Evolutionary conservation across 2,329 filamentous ascomycete genomes (phyloP).

Genomic region (Rhynchosporium secalis): DNA sequence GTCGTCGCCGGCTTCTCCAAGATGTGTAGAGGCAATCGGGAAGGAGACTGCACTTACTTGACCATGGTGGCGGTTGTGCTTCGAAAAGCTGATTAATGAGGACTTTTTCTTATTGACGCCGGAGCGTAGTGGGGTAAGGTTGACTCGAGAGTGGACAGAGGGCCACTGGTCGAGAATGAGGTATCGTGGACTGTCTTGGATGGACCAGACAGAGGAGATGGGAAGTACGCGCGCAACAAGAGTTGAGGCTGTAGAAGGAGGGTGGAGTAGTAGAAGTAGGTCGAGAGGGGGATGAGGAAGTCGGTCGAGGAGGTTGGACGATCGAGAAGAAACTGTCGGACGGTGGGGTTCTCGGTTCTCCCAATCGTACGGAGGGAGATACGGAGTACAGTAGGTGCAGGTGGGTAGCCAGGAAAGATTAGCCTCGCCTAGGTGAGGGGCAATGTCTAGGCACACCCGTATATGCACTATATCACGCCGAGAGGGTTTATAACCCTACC

Average conservation of each 20-base stretch:
- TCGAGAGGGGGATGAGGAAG: conserved; percentile 14
- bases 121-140: conserved; percentile 26
- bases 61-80: conserved; percentile 95
- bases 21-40: background rate
- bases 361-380: background rate
- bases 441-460: conserved; percentile 3
- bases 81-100: conserved; percentile 41
- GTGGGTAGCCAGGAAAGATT: background rate
- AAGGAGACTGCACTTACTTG: conserved; percentile 71
- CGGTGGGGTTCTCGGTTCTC: conserved; percentile 7
- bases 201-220: conserved; percentile 31
- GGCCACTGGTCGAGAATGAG: conserved; percentile 30
- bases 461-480: conserved; percentile 6
- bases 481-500: conserved; percentile 11
- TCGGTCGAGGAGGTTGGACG: conserved; percentile 18
- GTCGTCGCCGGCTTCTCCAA: conserved; percentile 11
- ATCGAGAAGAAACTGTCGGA: conserved; percentile 15
- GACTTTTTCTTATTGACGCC: conserved; percentile 33
- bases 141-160: conserved; percentile 33
- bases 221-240: conserved; percentile 34
- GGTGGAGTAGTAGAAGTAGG: conserved; percentile 24
- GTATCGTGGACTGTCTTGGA: conserved; percentile 36
- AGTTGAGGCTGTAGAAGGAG: conserved; percentile 32
- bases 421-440: conserved; percentile 16
- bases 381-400: too few relatives aligned